Evolutionary conservation across 805 yeast genomes (phyloP), one percentile per base, ranked within the genome.

Genomic region (Candida gorgasii): DNA sequence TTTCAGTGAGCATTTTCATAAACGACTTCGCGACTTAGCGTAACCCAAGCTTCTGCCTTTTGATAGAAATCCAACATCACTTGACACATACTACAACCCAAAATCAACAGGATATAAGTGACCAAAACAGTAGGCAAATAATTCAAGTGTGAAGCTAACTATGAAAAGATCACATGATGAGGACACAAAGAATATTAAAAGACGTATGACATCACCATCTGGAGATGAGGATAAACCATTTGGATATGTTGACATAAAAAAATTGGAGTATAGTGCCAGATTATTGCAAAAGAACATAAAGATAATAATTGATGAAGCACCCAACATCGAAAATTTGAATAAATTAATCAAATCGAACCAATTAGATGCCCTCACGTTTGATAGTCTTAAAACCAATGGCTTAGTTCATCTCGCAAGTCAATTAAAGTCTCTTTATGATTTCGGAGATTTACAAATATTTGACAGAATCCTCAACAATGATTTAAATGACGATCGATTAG

Each of bases 401-500:
- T 75, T 83, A 42, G 54, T 87, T 16, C 73, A 73, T 40, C 58
- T 87, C 17, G 88, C 88, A 0, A 68, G 86, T 0, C 70, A 71
- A 46, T 59, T 88, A 45, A 82, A 82, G 55, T 62, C 82, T 1
- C 59, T 80, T 30, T 69, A 84, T 48, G 62, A 72, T 19, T 46
- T 69, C 4, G 77, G 78, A 0, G 61, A 75, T 31, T 58, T 82
- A n/a, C 59, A 67, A 3, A 47, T 85, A 2, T 73, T 87, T 34
- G 81, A 84, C 43, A 27, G 31, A 3, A 46, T 49, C 8, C 31
- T 46, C 17, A 47, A 49, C 11, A 49, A 49, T 31, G 38, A 42
- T 33, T 16, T 48, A 4, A 15, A 38, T 17, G 41, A 39, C 23
- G 36, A 26, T 7, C 29, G 42, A 6, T 23, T 46, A 4, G 26